Base-by-base conservation (phyloP, 1,139 yeast species). In the Sugiyamaella novakii region DNA sequence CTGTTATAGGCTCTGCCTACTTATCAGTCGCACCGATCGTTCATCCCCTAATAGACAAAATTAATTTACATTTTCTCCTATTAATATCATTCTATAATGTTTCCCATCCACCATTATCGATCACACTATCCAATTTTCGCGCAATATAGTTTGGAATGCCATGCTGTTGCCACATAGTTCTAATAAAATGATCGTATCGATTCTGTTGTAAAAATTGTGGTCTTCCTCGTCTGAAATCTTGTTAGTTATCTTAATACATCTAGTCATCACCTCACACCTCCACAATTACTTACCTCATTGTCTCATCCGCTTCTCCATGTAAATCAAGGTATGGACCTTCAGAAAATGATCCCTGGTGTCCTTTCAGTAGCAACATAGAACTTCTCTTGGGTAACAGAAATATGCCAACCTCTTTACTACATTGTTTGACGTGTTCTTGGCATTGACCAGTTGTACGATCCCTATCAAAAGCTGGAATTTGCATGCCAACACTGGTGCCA, bases 31-130 rank as follows among this genome's bases (percentile, higher is more conserved):
- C n/a, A n/a, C n/a, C n/a, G n/a, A n/a, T n/a, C n/a, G n/a, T n/a
- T n/a, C n/a, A n/a, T n/a, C n/a, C n/a, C n/a, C n/a, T n/a, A n/a
- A n/a, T n/a, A n/a, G n/a, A n/a, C n/a, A n/a, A n/a, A n/a, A n/a
- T n/a, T n/a, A n/a, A n/a, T n/a, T n/a, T n/a, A n/a, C n/a, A n/a
- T n/a, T n/a, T n/a, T n/a, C n/a, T n/a, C n/a, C n/a, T n/a, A n/a
- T n/a, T n/a, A n/a, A n/a, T n/a, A n/a, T n/a, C n/a, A 27, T 12
- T 18, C 63, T 71, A 91, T 62, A 91, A 71, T 1, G 97, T 87
- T 59, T 86, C 94, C 98, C 98, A 92, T 1, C 98, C 98, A 10
- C 98, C 98, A 29, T 86, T 80, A 67, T 92, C 98, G 30, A 83
- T 69, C 5, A 78, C 80, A 40, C 83, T 80, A 59, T 91, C 97